Evolutionary conservation across 2,329 filamentous ascomycete species (phyloP), one percentile per base, ranked within the genome.

Genomic region (Rhexocercosporidium sp.): DNA sequence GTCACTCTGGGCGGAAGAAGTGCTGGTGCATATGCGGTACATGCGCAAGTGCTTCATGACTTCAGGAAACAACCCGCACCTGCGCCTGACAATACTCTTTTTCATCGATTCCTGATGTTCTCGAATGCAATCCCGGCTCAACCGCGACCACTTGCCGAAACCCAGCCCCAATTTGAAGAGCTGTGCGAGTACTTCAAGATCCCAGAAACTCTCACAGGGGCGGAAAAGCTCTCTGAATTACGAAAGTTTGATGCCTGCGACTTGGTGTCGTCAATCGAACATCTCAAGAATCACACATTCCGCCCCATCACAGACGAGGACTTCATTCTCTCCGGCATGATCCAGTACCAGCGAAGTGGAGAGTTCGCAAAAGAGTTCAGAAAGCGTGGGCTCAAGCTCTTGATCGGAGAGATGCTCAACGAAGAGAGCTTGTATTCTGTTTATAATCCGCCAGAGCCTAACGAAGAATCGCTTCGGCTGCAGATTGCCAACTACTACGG

Each of bases 61-160:
- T 62, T 53, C 34, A 53, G 46, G 9, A 62, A 54, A 31, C 0
- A 9, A 6, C 11, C 46, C 16, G 41, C 46, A 4, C 31, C 46
- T 3, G 46, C 29, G 6, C 20, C 34, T 0, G 9, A 53, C 8
- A 37, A 20, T 2, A 22, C n/a, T 2, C 67, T 77, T 1, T 80
- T 81, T 54, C 77, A 77, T 9, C 75, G 80, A 1, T 68, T 82
- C 5, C 79, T 81, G 66, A 81, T 83, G 78, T 77, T 78, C 54
- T 83, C 82, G 1, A 84, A 83, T 67, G 80, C 81, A 0, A 82
- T 83, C 25, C 81, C 80, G 0, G 79, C 81, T 3, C 81, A 83
- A 41, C 81, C 81, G 0, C 82, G 80, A 66, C 77, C 75, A 0
- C 70, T 80, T 0, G 71, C 71, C 0, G 78, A 81, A 29, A 74